Conservation (phyloP, 805 yeast genomes). For the Maudiozyma turicensis region DNA sequence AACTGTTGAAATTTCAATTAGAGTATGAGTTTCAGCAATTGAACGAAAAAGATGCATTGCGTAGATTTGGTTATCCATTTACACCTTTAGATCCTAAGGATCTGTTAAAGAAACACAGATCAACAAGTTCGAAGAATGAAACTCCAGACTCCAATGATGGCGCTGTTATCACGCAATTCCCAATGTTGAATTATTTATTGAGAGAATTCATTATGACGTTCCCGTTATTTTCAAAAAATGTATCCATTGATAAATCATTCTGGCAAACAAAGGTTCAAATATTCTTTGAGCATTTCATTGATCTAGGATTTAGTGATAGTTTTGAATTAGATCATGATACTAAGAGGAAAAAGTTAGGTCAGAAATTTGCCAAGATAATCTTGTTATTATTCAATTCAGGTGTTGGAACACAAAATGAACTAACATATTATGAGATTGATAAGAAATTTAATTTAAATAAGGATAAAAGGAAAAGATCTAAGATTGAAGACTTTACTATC, state of each 20-base stretch:
- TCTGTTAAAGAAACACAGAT: neutral
- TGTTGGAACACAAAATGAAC: conserved; percentile 50
- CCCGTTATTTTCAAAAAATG: conserved; percentile 53
- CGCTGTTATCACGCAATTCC: conserved; percentile 37
- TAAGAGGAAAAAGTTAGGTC: conserved; percentile 53
- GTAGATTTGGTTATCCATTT: conserved; percentile 75
- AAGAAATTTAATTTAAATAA: conserved; percentile 19
- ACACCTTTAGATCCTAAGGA: conserved; percentile 34
- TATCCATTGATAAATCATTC: conserved; percentile 44
- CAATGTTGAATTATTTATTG: conserved; percentile 61
- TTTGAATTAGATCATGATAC: conserved; percentile 69
- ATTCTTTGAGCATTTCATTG: conserved; percentile 70
- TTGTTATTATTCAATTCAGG: conserved; percentile 69
- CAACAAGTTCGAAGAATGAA: neutral
- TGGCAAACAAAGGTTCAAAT: conserved; percentile 78
- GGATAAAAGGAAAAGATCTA: conserved; percentile 25
- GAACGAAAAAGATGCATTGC: conserved; percentile 51
- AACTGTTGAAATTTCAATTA: conserved; percentile 55
- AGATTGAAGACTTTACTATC: conserved; percentile 29
- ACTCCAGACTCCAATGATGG: neutral
- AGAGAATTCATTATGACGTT: conserved; percentile 52
- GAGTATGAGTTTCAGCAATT: conserved; percentile 51
- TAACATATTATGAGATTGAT: conserved; percentile 35
- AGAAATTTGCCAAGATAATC: conserved; percentile 52
- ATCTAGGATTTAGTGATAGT: conserved; percentile 59